phyloP scores from a whole-genome alignment of 176 grass and related monocot genomes.

The Bothriochloa decipiens region DNA sequence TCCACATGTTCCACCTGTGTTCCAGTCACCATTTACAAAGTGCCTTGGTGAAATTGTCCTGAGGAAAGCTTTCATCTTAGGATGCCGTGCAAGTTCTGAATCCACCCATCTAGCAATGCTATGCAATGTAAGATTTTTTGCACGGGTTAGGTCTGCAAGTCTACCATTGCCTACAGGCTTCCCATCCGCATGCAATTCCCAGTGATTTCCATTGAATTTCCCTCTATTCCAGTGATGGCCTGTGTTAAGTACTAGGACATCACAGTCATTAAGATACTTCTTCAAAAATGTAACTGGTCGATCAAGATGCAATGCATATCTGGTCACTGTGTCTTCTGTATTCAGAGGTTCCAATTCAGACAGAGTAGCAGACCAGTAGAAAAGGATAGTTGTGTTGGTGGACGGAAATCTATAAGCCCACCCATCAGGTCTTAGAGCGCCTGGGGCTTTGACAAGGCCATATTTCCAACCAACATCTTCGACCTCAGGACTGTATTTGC shows the following conservation, averaged over 20 bases:
- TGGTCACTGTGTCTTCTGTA: slow-evolving; percentile 47
- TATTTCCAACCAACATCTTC: slow-evolving; percentile 82
- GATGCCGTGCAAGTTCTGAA: slow-evolving; percentile 53
- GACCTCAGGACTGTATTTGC: slow-evolving; percentile 61
- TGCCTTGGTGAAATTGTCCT: slow-evolving; percentile 93
- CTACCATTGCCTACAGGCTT: slow-evolving; percentile 50
- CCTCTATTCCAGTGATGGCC: slow-evolving; percentile 99
- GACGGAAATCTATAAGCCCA: slow-evolving; percentile 87
- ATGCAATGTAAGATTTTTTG: slow-evolving; percentile 78
- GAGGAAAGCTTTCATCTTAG: slow-evolving; percentile 74
- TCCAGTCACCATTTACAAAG: slow-evolving; percentile 98
- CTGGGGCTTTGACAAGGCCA: slow-evolving; percentile 78
- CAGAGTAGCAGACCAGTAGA: slow-evolving; percentile 97
- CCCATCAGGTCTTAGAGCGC: slow-evolving; percentile 84
- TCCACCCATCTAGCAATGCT: slow-evolving; percentile 82
- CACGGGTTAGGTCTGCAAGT: slow-evolving; percentile 57
- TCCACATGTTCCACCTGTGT: slow-evolving; percentile 92
- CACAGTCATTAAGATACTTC: slow-evolving; percentile 66
- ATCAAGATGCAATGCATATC: slow-evolving; percentile 90
- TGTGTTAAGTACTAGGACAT: slow-evolving; percentile 92
- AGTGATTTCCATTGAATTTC: slow-evolving; percentile 83
- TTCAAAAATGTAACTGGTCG: slow-evolving; percentile 83
- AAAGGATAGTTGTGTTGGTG: slow-evolving; percentile 88
- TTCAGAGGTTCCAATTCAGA: slow-evolving; percentile 88
- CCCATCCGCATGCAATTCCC: slow-evolving; percentile 78